Evolutionary conservation across 108 stramenopile species (phyloP).

Genomic region (Bacterosira constricta): DNA sequence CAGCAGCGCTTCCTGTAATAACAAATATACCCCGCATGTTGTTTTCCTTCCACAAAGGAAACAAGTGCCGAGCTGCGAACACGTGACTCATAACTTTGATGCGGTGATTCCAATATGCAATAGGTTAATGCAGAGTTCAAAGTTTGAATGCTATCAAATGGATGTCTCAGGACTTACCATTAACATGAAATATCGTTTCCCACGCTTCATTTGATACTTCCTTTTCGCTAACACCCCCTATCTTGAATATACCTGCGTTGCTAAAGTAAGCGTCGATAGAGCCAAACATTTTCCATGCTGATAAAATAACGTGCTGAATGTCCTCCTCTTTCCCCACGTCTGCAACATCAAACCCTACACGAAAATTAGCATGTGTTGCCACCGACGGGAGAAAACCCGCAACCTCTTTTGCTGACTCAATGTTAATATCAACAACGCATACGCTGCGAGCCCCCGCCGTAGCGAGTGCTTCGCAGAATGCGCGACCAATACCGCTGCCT

Average conservation of each 20-base stretch:
- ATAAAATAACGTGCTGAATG: not conserved
- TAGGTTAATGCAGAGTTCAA: too few relatives aligned
- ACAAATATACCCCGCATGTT: constrained; percentile 18
- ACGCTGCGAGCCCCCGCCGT: constrained; percentile 28
- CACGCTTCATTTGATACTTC: constrained; percentile 22
- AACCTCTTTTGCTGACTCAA: not conserved
- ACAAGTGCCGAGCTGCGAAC: constrained; percentile 21
- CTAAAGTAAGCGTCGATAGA: constrained; percentile 11
- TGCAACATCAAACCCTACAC: not conserved
- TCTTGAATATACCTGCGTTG: constrained; percentile 15
- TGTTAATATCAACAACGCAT: constrained; percentile 7
- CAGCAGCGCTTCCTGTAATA: constrained; percentile 32
- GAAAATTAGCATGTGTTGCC: constrained; percentile 13
- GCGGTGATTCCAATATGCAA: too few relatives aligned
- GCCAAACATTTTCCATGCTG: constrained; percentile 1
- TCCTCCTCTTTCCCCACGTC: constrained; percentile 13
- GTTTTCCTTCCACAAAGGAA: constrained; percentile 15
- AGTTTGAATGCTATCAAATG: too few relatives aligned
- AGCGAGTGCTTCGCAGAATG: constrained; percentile 35
- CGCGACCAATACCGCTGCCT: constrained; percentile 41
- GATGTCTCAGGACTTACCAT: too few relatives aligned
- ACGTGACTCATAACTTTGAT: constrained; percentile 6
- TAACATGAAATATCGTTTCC: constrained; percentile 15
- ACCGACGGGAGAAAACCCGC: not conserved
- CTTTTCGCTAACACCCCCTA: constrained; percentile 5